Evolutionary conservation across 2,329 filamentous ascomycete genomes (phyloP).

Genomic region (Scortechinia acanthostroma): DNA sequence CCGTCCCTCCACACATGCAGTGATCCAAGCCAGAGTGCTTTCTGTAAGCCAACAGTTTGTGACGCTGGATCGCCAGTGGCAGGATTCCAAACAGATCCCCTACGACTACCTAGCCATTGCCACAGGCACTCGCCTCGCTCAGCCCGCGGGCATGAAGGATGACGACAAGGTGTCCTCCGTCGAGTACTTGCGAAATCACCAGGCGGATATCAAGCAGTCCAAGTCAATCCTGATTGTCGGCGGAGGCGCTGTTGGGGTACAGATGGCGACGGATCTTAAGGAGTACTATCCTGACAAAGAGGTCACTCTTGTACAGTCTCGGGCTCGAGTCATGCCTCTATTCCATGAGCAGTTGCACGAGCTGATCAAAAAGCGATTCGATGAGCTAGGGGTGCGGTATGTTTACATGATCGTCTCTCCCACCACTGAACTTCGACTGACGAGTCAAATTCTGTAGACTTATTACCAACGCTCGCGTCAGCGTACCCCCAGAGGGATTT

Average conservation of each 20-base stretch:
- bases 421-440: constrained; percentile 11
- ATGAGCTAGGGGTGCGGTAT: constrained; percentile 30
- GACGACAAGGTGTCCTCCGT: constrained; percentile 21
- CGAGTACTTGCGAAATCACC: constrained; percentile 20
- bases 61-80: constrained; percentile 23
- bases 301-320: constrained; percentile 37
- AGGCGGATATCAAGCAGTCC: constrained; percentile 17
- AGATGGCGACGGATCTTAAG: constrained; percentile 39
- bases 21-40: constrained; percentile 20
- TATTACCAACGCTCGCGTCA: constrained; percentile 14
- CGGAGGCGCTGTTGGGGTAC: constrained; percentile 39
- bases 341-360: constrained; percentile 30
- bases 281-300: constrained; percentile 33
- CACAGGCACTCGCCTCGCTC: constrained; percentile 26
- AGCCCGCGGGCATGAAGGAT: constrained; percentile 23
- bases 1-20: constrained; percentile 15
- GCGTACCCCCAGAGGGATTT: constrained; percentile 14
- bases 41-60: constrained; percentile 18
- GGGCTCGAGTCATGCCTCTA: constrained; percentile 28
- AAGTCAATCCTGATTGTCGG: constrained; percentile 24
- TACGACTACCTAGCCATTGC: constrained; percentile 35
- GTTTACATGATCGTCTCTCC: constrained; percentile 17
- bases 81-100: constrained; percentile 17
- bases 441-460: too few relatives aligned
- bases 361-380: constrained; percentile 22